Evolutionary conservation across 768 basidiomycete genomes (phyloP), one percentile per base, ranked within the genome.

Genomic region (Auricularia auricula-judae): DNA sequence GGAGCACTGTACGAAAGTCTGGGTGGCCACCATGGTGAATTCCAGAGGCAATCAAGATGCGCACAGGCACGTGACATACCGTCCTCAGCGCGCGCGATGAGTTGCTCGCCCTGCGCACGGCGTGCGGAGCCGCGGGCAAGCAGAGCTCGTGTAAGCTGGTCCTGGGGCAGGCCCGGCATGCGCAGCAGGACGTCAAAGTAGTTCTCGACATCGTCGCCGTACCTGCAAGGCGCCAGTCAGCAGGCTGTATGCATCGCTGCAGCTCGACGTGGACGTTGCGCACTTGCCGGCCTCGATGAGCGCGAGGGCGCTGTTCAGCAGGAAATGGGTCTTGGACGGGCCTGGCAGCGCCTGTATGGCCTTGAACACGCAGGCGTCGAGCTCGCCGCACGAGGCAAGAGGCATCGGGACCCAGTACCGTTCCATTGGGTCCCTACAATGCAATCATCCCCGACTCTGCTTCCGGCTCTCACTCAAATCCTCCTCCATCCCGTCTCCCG

Each of bases 161-260:
- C 75, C 60, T 75, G 78, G 29, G 82, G 73, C 16, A 88, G 71
- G 60, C 82, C 80, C 0, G 86, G 85, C 16, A 85, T 86, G 64
- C 79, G 76, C 58, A 88, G 71, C 69, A 86, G 87, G 18, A 87
- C 84, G 16, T 88, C 86, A 33, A 87, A 69, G 69, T 85, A 87
- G 59, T 79, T 82, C 71, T 86, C 86, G 34, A 87, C 86, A 35
- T 85, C 81, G 47, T 77, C 74, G 16, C 84, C 85, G 75, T 86
- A 87, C 68, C 86, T 88, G 61, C 29, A 16, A 62, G 16, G 34
- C 33, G 43, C 33, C 42, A 11, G 54, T 54, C 36, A 39, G 23
- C 54, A 21, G 47, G 29, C 36, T 62, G 39, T 14, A 12, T 61
- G 12, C 7, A 8, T 34, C 10, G 10, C 11, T 36, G 36, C 12